Evolutionary conservation across 1,284 basidiomycete genomes (phyloP).

Genomic region (Ceratobasidium sp.): DNA sequence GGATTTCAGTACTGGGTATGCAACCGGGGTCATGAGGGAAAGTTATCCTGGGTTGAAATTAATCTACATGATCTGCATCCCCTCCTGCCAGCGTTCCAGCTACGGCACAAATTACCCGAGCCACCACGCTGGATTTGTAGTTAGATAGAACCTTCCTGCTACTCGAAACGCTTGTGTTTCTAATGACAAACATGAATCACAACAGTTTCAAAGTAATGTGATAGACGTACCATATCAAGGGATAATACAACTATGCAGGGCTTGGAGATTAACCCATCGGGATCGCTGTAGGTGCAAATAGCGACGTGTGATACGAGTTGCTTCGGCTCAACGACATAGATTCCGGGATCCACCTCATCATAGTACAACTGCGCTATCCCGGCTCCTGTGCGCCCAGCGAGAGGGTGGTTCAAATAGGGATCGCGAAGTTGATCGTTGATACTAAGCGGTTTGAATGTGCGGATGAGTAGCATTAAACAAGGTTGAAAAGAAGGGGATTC

Average conservation of each 20-base stretch:
- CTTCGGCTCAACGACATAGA: background rate
- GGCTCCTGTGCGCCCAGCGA: background rate
- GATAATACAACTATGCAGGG: background rate
- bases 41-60: too few relatives aligned
- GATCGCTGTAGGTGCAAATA: background rate
- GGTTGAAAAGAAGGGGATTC: background rate
- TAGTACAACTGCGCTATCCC: background rate
- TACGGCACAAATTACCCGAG: too few relatives aligned
- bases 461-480: background rate
- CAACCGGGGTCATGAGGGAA: too few relatives aligned
- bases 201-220: too few relatives aligned
- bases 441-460: background rate
- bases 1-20: too few relatives aligned
- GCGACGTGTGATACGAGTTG: background rate
- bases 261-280: background rate
- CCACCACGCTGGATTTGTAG: too few relatives aligned
- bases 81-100: too few relatives aligned
- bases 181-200: too few relatives aligned
- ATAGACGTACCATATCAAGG: background rate
- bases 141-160: too few relatives aligned
- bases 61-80: too few relatives aligned
- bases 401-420: background rate
- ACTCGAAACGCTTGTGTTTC: too few relatives aligned
- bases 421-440: background rate
- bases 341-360: background rate